Conservation (phyloP, 2,329 filamentous ascomycete genomes). For the Cercospora citrullina region DNA sequence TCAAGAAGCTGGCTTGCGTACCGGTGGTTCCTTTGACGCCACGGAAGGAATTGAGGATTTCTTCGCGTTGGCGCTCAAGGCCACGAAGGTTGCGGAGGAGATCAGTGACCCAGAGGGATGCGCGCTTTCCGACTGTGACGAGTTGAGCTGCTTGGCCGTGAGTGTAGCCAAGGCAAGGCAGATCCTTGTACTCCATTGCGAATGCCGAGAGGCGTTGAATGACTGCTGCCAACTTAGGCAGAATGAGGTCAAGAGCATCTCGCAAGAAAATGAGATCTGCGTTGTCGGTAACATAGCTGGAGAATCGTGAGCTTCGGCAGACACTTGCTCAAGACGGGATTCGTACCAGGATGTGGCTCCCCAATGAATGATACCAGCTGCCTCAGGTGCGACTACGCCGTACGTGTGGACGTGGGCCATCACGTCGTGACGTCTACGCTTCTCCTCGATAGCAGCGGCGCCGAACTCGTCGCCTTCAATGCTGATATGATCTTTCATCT, state of each 20-base stretch:
- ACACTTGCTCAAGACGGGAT: not conserved
- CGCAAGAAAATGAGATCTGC: conserved; percentile 75
- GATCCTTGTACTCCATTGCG: conserved; percentile 69
- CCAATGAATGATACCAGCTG: conserved; percentile 80
- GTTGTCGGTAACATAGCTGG: conserved; percentile 67
- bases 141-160: conserved; percentile 65
- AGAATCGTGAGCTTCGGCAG: not conserved
- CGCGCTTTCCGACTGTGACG: conserved; percentile 63
- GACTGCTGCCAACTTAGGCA: conserved; percentile 75
- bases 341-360: conserved; percentile 59
- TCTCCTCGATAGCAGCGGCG: conserved; percentile 52
- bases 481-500: conserved; percentile 48
- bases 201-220: conserved; percentile 73
- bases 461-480: conserved; percentile 53
- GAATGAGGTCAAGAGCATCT: conserved; percentile 72
- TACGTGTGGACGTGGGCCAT: conserved; percentile 64
- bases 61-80: conserved; percentile 67
- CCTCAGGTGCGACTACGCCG: conserved; percentile 70
- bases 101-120: conserved; percentile 74
- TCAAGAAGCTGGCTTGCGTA: conserved; percentile 75
- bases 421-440: conserved; percentile 45
- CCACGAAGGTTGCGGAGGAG: conserved; percentile 73
- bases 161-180: conserved; percentile 75
- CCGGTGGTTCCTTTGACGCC: conserved; percentile 73
- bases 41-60: conserved; percentile 66